Percentiles rank a stretch among this genome's conserved stretches.
Conservation (phyloP, 1,139 yeast genomes). For the Kodamaea arcana region DNA sequence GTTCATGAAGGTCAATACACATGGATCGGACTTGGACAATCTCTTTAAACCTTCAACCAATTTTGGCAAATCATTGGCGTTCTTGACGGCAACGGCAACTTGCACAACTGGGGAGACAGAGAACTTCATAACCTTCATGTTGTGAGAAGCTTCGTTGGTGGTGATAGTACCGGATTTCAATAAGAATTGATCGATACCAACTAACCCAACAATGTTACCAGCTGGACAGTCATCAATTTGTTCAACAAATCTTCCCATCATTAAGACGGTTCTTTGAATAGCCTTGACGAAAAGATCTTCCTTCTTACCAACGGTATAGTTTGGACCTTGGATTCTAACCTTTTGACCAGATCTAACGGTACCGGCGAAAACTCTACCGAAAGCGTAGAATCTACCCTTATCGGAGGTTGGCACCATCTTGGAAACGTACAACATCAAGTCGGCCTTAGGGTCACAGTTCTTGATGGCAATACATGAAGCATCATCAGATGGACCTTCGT, state of each 20-base stretch:
- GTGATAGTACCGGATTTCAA: slow-evolving; percentile 99
- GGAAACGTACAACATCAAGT: slow-evolving; percentile 98
- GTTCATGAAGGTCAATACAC: slow-evolving; percentile 83
- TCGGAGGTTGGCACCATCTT: slow-evolving; percentile 99
- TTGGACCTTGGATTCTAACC: slow-evolving; percentile 99
- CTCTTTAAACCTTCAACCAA: slow-evolving; percentile 99
- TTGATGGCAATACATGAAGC: slow-evolving; percentile 86
- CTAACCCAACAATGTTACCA: slow-evolving; percentile 99
- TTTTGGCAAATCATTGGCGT: slow-evolving; percentile 98
- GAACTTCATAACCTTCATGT: slow-evolving; percentile 99
- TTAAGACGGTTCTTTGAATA: slow-evolving; percentile 97
- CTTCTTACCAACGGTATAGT: slow-evolving; percentile 98
- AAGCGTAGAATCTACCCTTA: slow-evolving; percentile 99
- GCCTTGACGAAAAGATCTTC: slow-evolving; percentile 96
- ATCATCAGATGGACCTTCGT: slow-evolving; percentile 99
- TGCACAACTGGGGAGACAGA: slow-evolving; percentile 99
- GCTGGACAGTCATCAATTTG: slow-evolving; percentile 99
- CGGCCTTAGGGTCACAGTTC: slow-evolving; percentile 98
- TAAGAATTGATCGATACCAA: slow-evolving; percentile 99
- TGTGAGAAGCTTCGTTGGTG: slow-evolving; percentile 95
- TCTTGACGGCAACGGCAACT: slow-evolving; percentile 99
- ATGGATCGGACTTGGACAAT: slow-evolving; percentile 98
- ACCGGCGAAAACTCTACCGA: slow-evolving; percentile 99
- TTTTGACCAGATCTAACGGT: slow-evolving; percentile 98
- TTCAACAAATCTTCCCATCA: slow-evolving; percentile 99